Evolutionary conservation across 2,329 filamentous ascomycete species (phyloP), one percentile per base, ranked within the genome.

Genomic region (Nemania sp.): DNA sequence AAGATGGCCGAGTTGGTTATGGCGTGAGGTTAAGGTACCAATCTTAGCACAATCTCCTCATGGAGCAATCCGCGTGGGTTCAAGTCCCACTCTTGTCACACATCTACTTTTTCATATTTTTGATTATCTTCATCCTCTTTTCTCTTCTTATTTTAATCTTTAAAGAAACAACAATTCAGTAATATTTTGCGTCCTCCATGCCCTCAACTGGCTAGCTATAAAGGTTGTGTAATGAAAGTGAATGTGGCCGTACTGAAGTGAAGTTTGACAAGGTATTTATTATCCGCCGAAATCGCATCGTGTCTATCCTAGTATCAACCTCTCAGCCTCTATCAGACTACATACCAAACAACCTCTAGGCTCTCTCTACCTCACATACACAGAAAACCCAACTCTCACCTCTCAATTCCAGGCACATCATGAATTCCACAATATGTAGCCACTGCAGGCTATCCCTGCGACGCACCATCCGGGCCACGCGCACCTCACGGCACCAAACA

Each of bases 61-160:
- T 77, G 73, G 73, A 76, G 76, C 71, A 77, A 78, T 78, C 77
- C 76, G 76, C 77, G 78, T 80, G 78, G 78, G 79, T 80, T 80
- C 78, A 75, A 80, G 73, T 79, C 77, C 75, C 77, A 80, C 78
- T 77, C 74, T 78, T 68, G 69, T 68, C 69, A 67, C 11, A 29
- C 6, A 27, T 26, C 20, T 7, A 18, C 7, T 60, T 35, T 32
- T 22, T 20, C 5, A 27, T 61, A 32, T 32, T 32, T 32, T 32
- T 32, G 29, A n/a, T n/a, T n/a, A n/a, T n/a, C 29, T 32, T 32
- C 29, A 32, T 32, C 29, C 8, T n/a, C n/a, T n/a, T n/a, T n/a
- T n/a, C n/a, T n/a, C n/a, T n/a, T n/a, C n/a, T n/a, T n/a, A n/a
- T n/a, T n/a, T n/a, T n/a, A n/a, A n/a, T n/a, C n/a, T n/a, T n/a